Conservation (phyloP, 495 filamentous ascomycete genomes). For the Hypoxylon cercidicola region DNA sequence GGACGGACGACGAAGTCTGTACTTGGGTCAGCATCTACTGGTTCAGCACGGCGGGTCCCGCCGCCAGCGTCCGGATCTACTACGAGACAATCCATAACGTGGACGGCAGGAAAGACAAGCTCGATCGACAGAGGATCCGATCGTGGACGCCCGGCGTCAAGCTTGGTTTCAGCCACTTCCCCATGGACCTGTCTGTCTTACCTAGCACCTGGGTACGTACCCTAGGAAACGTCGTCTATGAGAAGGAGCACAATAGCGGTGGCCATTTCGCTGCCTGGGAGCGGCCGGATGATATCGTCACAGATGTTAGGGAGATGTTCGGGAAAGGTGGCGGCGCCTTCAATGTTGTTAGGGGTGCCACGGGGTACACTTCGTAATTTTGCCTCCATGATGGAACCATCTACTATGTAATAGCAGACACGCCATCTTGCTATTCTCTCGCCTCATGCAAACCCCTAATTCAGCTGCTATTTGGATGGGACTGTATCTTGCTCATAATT, state of each 20-base stretch:
- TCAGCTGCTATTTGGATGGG: too few species aligned
- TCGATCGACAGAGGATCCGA: slow-evolving; percentile 26
- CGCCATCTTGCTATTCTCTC: neutral
- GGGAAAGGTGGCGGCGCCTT: slow-evolving; percentile 48
- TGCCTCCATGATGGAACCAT: neutral
- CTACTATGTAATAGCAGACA: neutral
- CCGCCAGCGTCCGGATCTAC: slow-evolving; percentile 67
- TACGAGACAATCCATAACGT: slow-evolving; percentile 61
- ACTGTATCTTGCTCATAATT: neutral
- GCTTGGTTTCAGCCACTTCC: slow-evolving; percentile 66
- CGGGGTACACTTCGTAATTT: slow-evolving; percentile 44
- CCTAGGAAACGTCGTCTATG: slow-evolving; percentile 67
- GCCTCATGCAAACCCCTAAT: too few species aligned
- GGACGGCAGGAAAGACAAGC: slow-evolving; percentile 32
- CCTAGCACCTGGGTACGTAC: slow-evolving; percentile 63
- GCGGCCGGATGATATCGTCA: slow-evolving; percentile 62
- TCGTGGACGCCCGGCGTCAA: slow-evolving; percentile 58
- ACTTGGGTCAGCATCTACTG: slow-evolving; percentile 73
- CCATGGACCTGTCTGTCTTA: slow-evolving; percentile 61
- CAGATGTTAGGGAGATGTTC: slow-evolving; percentile 70
- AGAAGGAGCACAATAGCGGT: slow-evolving; percentile 62
- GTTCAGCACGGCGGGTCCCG: slow-evolving; percentile 67
- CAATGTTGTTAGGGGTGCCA: slow-evolving; percentile 44
- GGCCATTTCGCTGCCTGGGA: slow-evolving; percentile 77
- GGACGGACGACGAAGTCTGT: slow-evolving; percentile 74